Evolutionary conservation across 1,139 yeast species (phyloP), one percentile per base, ranked within the genome.

Genomic region (Geotrichum aggregatum): DNA sequence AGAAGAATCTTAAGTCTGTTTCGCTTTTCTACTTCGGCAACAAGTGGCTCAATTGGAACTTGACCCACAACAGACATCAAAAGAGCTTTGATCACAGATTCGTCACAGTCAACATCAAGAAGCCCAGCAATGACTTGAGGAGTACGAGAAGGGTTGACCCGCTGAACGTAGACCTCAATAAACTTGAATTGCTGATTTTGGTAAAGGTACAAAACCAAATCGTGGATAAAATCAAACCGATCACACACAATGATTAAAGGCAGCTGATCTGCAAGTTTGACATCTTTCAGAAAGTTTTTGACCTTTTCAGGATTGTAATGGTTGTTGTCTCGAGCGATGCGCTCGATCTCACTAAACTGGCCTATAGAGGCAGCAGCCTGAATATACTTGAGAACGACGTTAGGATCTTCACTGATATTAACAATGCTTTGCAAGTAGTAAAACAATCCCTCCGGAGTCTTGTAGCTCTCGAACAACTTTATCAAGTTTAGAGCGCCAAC

Each of bases 211-310:
- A 92, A 78, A 55, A 92, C 84, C 74, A 92, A 80, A 70, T 92
- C 99, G 69, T 92, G 98, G 55, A 92, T 91, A 69, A 83, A 92
- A 70, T 84, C 78, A 72, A 78, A 88, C 66, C 97, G 81, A 74
- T 92, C 98, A 74, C 98, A 91, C 44, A 92, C 97, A 71, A 94
- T 87, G 62, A 94, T 89, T 71, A 92, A 80, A 47, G 99, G 98
- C 61, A 94, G 78, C 74, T 94, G 99, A 66, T 94, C 98, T 56
- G 91, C 94, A 61, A 92, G 78, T 66, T 87, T 83, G 60, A 91
- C 88, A 69, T 92, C 98, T 72, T 94, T 92, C 74, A 92, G 79
- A 71, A 87, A 92, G 74, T 92, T 94, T 76, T 92, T 94, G 55
- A 94, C 98, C 73, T 91, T 91, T 70, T 92, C 98, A 57, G 98